These are phyloP conservation scores for Aphanomyces euteiches DNA, from an alignment of 352 stramenopile species.

Conservation along the genomic window DNA sequence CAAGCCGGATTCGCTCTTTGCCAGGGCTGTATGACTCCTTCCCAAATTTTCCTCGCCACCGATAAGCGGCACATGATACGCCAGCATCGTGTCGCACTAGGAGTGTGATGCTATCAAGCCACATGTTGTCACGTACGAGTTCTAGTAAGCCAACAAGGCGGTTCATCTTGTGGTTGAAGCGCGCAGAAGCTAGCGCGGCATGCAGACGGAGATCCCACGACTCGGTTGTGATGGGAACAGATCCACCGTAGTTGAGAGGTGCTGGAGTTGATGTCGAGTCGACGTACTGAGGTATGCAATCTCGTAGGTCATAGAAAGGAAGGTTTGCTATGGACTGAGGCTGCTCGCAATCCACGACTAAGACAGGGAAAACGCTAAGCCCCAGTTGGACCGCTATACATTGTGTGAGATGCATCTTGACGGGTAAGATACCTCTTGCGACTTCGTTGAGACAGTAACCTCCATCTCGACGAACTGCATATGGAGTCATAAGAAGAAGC, in stretches of 20 bases:
- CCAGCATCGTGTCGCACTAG: constrained; percentile 61
- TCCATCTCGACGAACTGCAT: constrained; percentile 59
- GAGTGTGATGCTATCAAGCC: background rate
- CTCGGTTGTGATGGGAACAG: constrained; percentile 35
- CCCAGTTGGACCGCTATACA: constrained; percentile 43
- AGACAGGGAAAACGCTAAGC: constrained; percentile 65
- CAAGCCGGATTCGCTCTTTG: background rate
- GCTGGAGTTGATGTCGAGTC: constrained; percentile 24
- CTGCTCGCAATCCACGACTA: constrained; percentile 58
- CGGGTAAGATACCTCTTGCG: constrained; percentile 34
- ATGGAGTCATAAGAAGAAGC: constrained; percentile 70
- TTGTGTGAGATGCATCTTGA: background rate
- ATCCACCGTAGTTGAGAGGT: background rate
- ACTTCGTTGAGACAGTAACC: constrained; percentile 80
- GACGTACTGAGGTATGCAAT: constrained; percentile 45
- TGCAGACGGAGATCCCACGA: constrained; percentile 47
- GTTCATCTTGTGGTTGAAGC: constrained; percentile 46
- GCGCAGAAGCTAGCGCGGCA: constrained; percentile 34
- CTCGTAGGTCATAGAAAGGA: constrained; percentile 66
- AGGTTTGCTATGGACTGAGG: constrained; percentile 60
- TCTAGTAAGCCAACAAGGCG: constrained; percentile 58
- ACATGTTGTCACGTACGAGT: constrained; percentile 37
- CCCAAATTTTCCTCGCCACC: constrained; percentile 55
- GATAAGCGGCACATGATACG: constrained; percentile 55
- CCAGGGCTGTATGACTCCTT: constrained; percentile 33